Evolutionary conservation across 345 rosid genomes (phyloP), one percentile per base, ranked within the genome.

Genomic region (Toxicodendron radicans): DNA sequence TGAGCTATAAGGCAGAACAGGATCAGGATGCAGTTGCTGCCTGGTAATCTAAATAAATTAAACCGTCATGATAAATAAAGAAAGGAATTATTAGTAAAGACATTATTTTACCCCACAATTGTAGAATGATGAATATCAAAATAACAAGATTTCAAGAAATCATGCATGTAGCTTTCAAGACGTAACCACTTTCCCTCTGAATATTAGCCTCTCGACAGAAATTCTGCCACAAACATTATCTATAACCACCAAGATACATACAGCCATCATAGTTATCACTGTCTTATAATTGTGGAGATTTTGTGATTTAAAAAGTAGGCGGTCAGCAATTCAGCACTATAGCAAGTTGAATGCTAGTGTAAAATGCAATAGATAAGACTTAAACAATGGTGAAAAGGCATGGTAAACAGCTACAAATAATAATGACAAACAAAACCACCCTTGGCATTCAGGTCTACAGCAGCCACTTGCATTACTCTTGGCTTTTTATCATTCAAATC

Each of bases 91-190:
- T 69, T 5, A 57, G 49, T 17, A 7, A 53, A 35, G 16, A 10
- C 24, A 56, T n/a, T 21, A 24, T 12, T 21, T 5, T 41, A 70
- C 32, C 73, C 6, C 49, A 18, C 49, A 23, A 41, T 38, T 6
- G 43, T 10, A 58, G 0, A 70, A 57, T 13, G 21, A 35, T 56
- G 20, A 8, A 8, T 21, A 56, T 21, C 10, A 10, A 24, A 8
- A 23, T 17, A 2, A 58, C 21, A 30, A 23, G 21, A 11, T 57
- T 59, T 23, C 64, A 27, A 76, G 58, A 73, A 54, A 73, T 59
- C 71, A 46, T 53, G 66, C 64, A 63, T 27, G 52, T 69, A 64
- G 63, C 57, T 51, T 73, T 52, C 69, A 52, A 48, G 45, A 21
- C 33, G 23, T 32, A 60, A 66, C 65, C 35, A 53, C 11, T 56